Evolutionary conservation across 805 yeast genomes (phyloP), one percentile per base, ranked within the genome.

Genomic region (Metschnikowia rubicola): DNA sequence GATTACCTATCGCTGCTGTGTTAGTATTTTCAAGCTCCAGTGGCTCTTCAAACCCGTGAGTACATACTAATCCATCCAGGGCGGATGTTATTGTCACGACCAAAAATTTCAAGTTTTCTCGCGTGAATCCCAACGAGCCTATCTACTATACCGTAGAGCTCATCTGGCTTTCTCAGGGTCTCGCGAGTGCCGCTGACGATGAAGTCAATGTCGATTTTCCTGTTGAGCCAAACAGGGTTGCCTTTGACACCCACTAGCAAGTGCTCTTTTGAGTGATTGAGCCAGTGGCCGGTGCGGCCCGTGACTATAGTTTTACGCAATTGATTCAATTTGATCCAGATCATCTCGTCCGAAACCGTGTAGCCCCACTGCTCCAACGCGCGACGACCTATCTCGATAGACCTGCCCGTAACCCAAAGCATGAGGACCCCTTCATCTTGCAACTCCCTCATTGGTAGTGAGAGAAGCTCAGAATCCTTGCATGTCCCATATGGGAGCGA

Each of bases 251-350:
- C 98, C 8, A 92, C 86, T 4, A 91, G 66, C 37, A 89, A 70
- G 62, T 91, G 97, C 64, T 91, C 98, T 58, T 91, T 91, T 0
- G 96, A 86, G 65, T 91, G 98, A 61, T 91, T 91, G 44, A 91
- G 73, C 98, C 98, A 91, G 63, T 91, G 98, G 0, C 98, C 98
- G 0, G 98, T 91, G 53, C 97, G 71, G 1, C 98, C 98, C 0
- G 98, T 92, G 50, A 95, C 90, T 37, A 91, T 90, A 0, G 97
- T 91, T 50, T 96, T 72, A 17, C 84, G 80, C 51, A 92, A 67
- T 62, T 92, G 97, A 63, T 91, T 91, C 5, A 94, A 81, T 64
- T 91, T 91, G 49, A 89, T 78, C 98, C 98, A 91, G 8, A 91
- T 79, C 51, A 91, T 65, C 62, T 91, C 97, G 63, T 90, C 92